phyloP scores from a whole-genome alignment of 164 flowering plant genomes.

The Santalum album region DNA sequence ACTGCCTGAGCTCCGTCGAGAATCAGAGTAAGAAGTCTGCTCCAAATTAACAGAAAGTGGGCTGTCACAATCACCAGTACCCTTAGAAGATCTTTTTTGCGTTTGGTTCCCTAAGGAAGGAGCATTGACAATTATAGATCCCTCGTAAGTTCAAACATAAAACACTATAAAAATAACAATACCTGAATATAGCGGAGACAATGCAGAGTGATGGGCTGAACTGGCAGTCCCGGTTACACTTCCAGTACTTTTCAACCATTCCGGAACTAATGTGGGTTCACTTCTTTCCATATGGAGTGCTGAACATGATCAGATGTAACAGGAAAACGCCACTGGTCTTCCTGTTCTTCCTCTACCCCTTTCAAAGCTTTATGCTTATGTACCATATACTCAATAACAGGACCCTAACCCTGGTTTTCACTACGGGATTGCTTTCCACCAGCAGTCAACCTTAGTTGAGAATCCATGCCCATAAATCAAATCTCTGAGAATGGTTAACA shows the following conservation, averaged over 20 bases:
- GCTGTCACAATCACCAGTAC: slow-evolving; percentile 36
- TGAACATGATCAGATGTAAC: slow-evolving; percentile 38
- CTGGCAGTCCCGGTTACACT: slow-evolving; percentile 46
- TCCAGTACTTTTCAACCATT: slow-evolving; percentile 79
- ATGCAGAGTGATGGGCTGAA: slow-evolving; percentile 42
- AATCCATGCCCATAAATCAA: not conserved
- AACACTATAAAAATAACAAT: slow-evolving; percentile 5
- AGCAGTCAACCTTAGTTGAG: not conserved
- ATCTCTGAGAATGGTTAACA: not conserved
- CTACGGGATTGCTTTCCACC: slow-evolving; percentile 1
- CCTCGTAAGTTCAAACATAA: not conserved
- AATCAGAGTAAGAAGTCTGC: slow-evolving; percentile 43
- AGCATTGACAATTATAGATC: slow-evolving; percentile 28
- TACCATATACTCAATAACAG: too few species aligned
- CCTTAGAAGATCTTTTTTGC: slow-evolving; percentile 39
- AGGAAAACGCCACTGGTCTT: slow-evolving; percentile 8
- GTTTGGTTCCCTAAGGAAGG: slow-evolving; percentile 19
- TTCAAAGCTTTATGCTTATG: not conserved
- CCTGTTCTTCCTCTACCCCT: slow-evolving; percentile 14
- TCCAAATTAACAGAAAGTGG: slow-evolving; percentile 42
- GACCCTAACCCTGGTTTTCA: slow-evolving; percentile 4
- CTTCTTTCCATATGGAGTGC: slow-evolving; percentile 64
- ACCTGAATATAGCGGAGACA: slow-evolving; percentile 57
- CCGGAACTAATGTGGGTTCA: slow-evolving; percentile 83
- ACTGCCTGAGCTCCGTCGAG: slow-evolving; percentile 51